Percentiles rank a stretch among this genome's conserved stretches.
phyloP scores from a whole-genome alignment of 2,329 filamentous ascomycete species.

The Emmonsiellopsis sp. region DNA sequence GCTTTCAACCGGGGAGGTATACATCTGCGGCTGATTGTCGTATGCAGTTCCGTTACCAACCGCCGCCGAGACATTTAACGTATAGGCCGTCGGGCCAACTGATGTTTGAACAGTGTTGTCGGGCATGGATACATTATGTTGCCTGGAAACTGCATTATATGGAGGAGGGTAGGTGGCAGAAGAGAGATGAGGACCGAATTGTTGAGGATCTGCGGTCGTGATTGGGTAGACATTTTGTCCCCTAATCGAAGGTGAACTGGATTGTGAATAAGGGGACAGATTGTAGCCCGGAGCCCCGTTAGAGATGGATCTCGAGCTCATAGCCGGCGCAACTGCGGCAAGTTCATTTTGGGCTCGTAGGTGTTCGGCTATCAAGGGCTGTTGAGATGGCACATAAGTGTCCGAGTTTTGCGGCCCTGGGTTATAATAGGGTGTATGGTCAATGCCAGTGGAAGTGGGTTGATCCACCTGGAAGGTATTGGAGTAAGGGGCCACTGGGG shows the following conservation, averaged over 20 bases:
- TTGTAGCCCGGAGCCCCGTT: background rate
- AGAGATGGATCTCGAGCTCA: background rate
- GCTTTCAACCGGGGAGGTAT: conserved; percentile 17
- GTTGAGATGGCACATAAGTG: conserved; percentile 1
- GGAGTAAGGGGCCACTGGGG: background rate
- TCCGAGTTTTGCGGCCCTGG: background rate
- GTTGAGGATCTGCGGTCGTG: background rate
- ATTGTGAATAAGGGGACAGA: conserved; percentile 5
- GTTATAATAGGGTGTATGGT: background rate
- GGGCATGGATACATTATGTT: conserved; percentile 11
- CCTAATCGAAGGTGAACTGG: conserved; percentile 3
- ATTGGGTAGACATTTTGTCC: conserved; percentile 1
- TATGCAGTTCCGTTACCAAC: conserved; percentile 16
- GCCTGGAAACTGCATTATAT: conserved; percentile 9
- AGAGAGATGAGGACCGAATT: conserved; percentile 8
- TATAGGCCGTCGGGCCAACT: conserved; percentile 14
- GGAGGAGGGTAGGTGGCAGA: conserved; percentile 17
- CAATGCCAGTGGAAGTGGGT: background rate
- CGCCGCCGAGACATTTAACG: conserved; percentile 17
- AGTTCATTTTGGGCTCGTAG: conserved; percentile 6
- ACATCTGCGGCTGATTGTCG: conserved; percentile 16
- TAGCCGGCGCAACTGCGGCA: background rate
- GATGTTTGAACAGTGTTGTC: conserved; percentile 17
- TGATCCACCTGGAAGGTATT: background rate
- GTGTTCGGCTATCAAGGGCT: background rate